phyloP scores from a whole-genome alignment of 345 rosid genomes.

The Pistacia vera region DNA sequence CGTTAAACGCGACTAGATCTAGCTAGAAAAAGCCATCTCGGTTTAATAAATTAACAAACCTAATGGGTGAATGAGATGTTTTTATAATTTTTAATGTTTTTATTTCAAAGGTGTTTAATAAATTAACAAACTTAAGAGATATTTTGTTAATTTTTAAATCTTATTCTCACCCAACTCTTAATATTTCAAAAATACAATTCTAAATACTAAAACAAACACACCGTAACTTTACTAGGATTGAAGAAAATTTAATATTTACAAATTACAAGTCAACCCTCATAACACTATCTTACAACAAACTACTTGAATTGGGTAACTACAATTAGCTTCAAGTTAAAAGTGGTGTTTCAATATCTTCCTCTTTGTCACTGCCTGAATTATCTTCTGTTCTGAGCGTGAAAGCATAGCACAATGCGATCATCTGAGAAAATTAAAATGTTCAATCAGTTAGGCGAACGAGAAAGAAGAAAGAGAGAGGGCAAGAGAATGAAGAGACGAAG shows the following conservation, averaged over 20 bases:
- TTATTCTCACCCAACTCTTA: too few relatives aligned
- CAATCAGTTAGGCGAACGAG: neutral
- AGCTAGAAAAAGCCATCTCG: too few relatives aligned
- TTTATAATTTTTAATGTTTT: too few relatives aligned
- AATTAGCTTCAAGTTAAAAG: slow-evolving; percentile 24
- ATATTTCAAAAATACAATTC: too few relatives aligned
- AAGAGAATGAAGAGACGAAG: neutral
- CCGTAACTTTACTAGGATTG: too few relatives aligned
- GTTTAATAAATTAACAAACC: too few relatives aligned
- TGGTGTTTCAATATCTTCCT: slow-evolving; percentile 41
- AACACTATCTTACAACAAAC: neutral
- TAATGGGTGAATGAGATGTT: too few relatives aligned
- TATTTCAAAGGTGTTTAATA: too few relatives aligned
- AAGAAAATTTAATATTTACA: neutral
- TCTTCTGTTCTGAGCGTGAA: slow-evolving; percentile 35
- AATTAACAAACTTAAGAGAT: too few relatives aligned
- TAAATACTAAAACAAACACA: too few relatives aligned
- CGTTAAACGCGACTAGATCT: too few relatives aligned
- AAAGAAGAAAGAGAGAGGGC: neutral
- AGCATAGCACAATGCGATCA: slow-evolving; percentile 39
- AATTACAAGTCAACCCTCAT: neutral
- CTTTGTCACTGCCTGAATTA: slow-evolving; percentile 3
- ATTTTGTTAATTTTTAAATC: too few relatives aligned
- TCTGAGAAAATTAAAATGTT: slow-evolving; percentile 24
- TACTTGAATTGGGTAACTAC: neutral